Base-by-base conservation (phyloP, 2,329 filamentous ascomycete genomes). In the Hymenoscyphus infarciens region DNA sequence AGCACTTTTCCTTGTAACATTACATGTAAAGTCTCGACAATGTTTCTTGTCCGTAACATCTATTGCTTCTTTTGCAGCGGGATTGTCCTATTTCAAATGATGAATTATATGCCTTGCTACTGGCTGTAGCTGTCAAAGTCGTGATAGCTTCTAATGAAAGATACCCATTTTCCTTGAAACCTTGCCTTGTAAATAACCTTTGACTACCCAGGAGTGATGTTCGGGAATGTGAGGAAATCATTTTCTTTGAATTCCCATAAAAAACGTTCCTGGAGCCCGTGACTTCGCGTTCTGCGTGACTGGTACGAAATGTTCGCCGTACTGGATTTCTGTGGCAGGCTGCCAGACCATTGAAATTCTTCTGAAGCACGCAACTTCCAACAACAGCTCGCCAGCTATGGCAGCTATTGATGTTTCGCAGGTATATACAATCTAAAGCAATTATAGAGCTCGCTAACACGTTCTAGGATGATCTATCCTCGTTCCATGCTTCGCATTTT, bases 371-470 rank as follows among this genome's bases (percentile, higher is more conserved):
- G 11, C 33, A 49, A 33, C 42, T 59, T 31, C 16, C 49, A 33
- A 42, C 19, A 38, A 29, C 22, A 13, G 35, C 42, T 55, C 27
- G 53, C 25, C 57, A 45, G 38, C 38, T 29, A 67, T 71, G 68
- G 62, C 67, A 60, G 69, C 70, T 35, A 77, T 77, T 31, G 66
- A 76, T 35, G 72, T 81, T 52, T 77, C 76, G 7, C 71, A 75
- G 68, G 79, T 79, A 69, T 11, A 73, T 71, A 8, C 63, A 57
- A 16, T 8, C 25, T 25, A 45, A 5, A 63, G 1, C 33, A 15
- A 5, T 22, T 16, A 31, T 2, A 15, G 5, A 7, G 27, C 35
- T 49, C 61, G 38, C 64, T 68, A 61, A 68, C 33, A 63, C 31
- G 22, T 31, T 27, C 3, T 45, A 74, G 71, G 64, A 70, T 57